Base-by-base conservation (phyloP, 2,329 filamentous ascomycete species). In the Chrysosporium queenslandicum region DNA sequence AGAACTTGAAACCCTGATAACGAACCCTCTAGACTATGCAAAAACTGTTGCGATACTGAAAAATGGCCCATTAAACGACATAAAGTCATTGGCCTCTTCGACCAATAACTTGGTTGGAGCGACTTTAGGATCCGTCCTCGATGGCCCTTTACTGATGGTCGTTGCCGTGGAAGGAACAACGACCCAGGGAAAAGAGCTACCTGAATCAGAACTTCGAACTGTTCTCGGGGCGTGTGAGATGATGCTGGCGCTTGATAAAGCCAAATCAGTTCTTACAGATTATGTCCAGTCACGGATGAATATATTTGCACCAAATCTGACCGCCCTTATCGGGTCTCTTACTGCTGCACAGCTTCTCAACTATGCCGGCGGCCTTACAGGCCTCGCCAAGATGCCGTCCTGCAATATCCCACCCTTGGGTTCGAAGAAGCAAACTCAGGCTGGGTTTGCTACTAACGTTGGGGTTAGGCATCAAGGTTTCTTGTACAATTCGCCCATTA, bases 211-310 rank as follows among this genome's bases (percentile, higher is more conserved):
- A 66, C 76, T 97, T 4, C 76, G 83, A 46, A 77, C 80, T 23
- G 83, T 96, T 18, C 72, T 85, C 25, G 77, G 79, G 49, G 91
- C 89, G 7, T 96, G 90, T 69, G 81, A 89, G 58, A 92, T 94
- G 81, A 85, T 87, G 8, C 76, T 97, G n/a, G 79, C 83, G 34
- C 81, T 98, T 8, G 88, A 97, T 66, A 82, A 78, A 58, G 89
- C 91, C 25, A 96, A 96, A 69, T 84, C 80, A 56, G 86, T 83
- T 0, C 77, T 98, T 51, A 94, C 87, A 1, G 85, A 92, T 65
- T 98, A 95, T 63, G 92, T 98, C 14, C 87, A 96, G 70, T 96
- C 91, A 32, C 86, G 92, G 56, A 97, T 98, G 87, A 92, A 86
- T 59, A 77, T 94, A 30, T 97, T 97, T 65, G 92, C 92, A 3